Base-by-base conservation (phyloP, 2,329 filamentous ascomycete genomes). In the Moelleriella libera region DNA sequence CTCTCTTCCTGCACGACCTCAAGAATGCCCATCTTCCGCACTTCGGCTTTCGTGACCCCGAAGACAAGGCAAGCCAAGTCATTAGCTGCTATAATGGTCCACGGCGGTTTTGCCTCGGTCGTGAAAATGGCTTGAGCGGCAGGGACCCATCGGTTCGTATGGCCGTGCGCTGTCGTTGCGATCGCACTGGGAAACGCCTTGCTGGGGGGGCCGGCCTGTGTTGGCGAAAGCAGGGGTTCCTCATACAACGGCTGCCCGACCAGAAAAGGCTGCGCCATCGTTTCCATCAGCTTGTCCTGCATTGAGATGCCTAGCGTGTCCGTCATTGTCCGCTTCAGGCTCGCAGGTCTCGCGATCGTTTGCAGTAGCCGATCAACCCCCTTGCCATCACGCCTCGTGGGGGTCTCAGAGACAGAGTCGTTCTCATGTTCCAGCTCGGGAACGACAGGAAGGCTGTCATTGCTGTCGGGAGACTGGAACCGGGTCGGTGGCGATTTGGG, bases 21-120 rank as follows among this genome's bases (percentile, higher is more conserved):
- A 49, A 98, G 67, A 48, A 98, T 97, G 44, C 92, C 90, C 71
- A 97, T 81, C 60, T 88, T 96, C 48, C 88, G 81, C 29, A 98
- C 86, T 64, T 98, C 92, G 5, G 87, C 86, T 59, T 88, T 87
- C n/a, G 89, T 95, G 8, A 98, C 88, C n/a, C 92, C 92, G 67
- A 97, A 98, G n/a, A 97, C 83, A 42, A 98, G 72, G 64, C 92
- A 98, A 14, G 92, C 92, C 45, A 98, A 72, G 61, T 98, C 92
- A 60, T 98, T 98, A 45, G 92, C 92, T 3, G 92, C 87, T 47
- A 96, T 77, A 50, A 98, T 96, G 1, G 90, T 98, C 85, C 88
- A 98, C 3, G 90, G 92, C 7, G 87, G 78, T 53, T 84, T 81
- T 11, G 85, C 76, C 63, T 94, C 87, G n/a, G 92, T 98, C 6